Evolutionary conservation across 164 flowering plant genomes (phyloP).

Genomic region (Liriodendron chinense): DNA sequence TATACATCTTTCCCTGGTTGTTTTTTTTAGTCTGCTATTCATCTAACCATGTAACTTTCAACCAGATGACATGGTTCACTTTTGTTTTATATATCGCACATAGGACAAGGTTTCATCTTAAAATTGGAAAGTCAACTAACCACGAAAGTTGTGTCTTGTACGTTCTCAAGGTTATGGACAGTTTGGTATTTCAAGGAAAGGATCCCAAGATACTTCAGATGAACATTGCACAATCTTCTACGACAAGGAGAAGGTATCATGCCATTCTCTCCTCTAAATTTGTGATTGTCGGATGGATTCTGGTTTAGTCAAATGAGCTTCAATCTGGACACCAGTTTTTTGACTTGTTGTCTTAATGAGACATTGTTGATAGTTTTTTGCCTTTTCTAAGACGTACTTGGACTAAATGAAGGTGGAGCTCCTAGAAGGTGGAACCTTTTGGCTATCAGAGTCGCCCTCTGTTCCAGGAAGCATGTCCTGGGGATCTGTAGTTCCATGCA

Average conservation of each 20-base stretch:
- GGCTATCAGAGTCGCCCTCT: slow-evolving; percentile 97
- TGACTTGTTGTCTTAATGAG: neutral
- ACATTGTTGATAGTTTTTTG: neutral
- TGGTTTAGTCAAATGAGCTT: neutral
- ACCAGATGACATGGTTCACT: neutral
- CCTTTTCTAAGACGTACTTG: slow-evolving; percentile 6
- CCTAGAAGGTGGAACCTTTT: slow-evolving; percentile 94
- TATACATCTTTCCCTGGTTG: neutral
- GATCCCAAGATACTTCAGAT: slow-evolving; percentile 77
- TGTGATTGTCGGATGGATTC: neutral
- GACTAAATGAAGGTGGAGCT: slow-evolving; percentile 69
- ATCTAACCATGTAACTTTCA: neutral
- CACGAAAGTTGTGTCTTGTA: neutral
- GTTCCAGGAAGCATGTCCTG: slow-evolving; percentile 94
- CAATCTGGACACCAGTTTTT: neutral
- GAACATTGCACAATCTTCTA: slow-evolving; percentile 86
- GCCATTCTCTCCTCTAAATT: neutral
- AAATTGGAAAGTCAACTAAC: neutral
- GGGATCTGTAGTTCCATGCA: slow-evolving; percentile 85
- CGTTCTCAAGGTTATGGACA: slow-evolving; percentile 63
- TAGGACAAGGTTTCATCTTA: neutral
- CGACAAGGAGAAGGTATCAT: slow-evolving; percentile 82
- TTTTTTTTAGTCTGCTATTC: neutral
- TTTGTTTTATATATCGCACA: neutral
- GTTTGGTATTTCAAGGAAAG: slow-evolving; percentile 92